Percentiles rank a stretch among this genome's conserved stretches.
These are phyloP conservation scores for Ceratocystis colombiana DNA, from an alignment of 2,329 filamentous ascomycete genomes.

Conservation along the genomic window DNA sequence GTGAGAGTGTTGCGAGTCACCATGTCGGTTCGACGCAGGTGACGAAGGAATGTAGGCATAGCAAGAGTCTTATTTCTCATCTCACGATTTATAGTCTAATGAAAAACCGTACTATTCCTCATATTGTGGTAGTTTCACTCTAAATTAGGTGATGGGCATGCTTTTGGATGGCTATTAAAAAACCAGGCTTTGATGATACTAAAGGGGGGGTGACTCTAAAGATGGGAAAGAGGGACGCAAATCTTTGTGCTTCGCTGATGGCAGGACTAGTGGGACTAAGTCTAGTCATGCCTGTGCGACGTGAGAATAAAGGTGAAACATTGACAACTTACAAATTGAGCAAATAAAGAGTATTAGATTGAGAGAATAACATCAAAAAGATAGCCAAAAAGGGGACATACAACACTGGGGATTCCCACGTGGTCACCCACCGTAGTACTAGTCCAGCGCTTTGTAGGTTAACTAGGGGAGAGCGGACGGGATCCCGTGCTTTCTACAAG, in stretches of 20 bases:
- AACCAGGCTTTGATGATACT: background rate
- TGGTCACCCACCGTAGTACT: constrained; percentile 8
- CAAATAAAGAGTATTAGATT: background rate
- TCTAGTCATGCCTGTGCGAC: too few species aligned
- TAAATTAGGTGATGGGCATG: too few species aligned
- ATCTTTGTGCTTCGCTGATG: too few species aligned
- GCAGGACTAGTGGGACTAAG: too few species aligned
- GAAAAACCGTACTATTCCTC: background rate
- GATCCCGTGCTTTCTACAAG: constrained; percentile 9
- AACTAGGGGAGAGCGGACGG: constrained; percentile 9
- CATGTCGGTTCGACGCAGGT: background rate
- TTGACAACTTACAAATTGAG: background rate
- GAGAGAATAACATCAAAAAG: background rate
- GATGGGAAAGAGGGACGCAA: too few species aligned
- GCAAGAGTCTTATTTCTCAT: background rate
- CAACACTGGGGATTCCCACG: background rate
- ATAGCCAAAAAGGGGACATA: background rate
- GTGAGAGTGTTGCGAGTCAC: background rate
- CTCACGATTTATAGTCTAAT: background rate
- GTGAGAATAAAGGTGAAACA: background rate
- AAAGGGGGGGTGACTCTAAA: too few species aligned
- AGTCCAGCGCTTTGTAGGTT: background rate
- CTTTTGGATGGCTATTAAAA: background rate
- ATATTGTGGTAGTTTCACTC: background rate
- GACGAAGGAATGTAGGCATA: background rate